Evolutionary conservation across 2,329 filamentous ascomycete species (phyloP), one percentile per base, ranked within the genome.

Genomic region (Cytospora chrysosperma): DNA sequence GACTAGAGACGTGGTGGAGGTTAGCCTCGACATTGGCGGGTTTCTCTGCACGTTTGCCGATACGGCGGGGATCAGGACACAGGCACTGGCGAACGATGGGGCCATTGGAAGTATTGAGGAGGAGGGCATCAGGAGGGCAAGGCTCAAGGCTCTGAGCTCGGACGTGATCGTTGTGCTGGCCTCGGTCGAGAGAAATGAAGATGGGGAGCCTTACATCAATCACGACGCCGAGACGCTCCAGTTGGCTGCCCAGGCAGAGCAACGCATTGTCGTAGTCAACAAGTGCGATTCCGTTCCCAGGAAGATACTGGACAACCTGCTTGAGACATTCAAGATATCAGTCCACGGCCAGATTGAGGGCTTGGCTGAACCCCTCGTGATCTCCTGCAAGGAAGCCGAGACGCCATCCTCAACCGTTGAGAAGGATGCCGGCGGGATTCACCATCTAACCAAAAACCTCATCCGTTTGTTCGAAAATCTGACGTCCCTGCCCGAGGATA

Each of bases 31-130:
- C 76, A 82, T 99, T 55, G 87, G 88, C 0, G 95, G 95, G 0
- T 99, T 91, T 78, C 86, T 96, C 56, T 96, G 93, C 75, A 91
- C 91, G n/a, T 88, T 99, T 72, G 93, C 94, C 19, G 95, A 99
- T 77, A 98, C 95, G 70, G 95, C 95, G 24, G 95, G 95, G 1
- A 86, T 99, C 69, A 83, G 93, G 56, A 85, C 82, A 55, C 75
- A 69, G 40, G 67, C 69, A 27, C 65, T 69, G 66, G 21, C 68
- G 69, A 56, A 61, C 30, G 62, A 59, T 28, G 63, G 43, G 12
- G 69, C 69, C 37, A 86, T 97, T 65, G 91, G 93, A 0, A 80
- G 83, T 12, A 83, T 99, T 28, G 95, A 99, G 72, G 81, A 88
- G 72, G 95, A 99, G 75, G 95, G 95, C 1, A 98, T 99, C 72